A percentile compares a stretch with the other conserved stretches of the same genome.
Evolutionary conservation across 2,329 filamentous ascomycete genomes (phyloP).

Genomic region (Elsinoe arachidis): DNA sequence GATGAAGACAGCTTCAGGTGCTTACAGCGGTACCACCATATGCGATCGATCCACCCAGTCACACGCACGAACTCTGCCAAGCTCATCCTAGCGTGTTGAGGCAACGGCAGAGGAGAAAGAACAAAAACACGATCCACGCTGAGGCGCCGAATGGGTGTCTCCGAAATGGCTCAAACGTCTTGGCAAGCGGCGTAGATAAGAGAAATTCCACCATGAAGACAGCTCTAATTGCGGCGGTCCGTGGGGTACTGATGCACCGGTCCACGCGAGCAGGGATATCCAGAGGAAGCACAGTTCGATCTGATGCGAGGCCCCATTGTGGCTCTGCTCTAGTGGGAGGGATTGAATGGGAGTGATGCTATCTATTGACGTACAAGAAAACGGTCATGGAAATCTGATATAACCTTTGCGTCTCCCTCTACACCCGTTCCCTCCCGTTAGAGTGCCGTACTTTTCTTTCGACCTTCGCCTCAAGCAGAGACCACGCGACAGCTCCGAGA

Average conservation of each 20-base stretch:
- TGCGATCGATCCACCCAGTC: not conserved
- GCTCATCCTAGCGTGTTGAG: constrained; percentile 7
- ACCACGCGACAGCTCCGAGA: constrained; percentile 8
- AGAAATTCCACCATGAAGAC: not conserved
- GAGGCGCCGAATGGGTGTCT: constrained; percentile 7
- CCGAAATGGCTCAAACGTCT: constrained; percentile 9
- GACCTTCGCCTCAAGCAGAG: not conserved
- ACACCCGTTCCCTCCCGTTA: constrained; percentile 16
- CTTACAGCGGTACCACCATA: not conserved
- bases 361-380: constrained; percentile 18
- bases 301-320: not conserved
- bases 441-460: constrained; percentile 5
- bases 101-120: constrained; percentile 9
- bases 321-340: not conserved
- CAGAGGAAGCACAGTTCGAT: not conserved
- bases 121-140: constrained; percentile 11
- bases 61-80: constrained; percentile 1
- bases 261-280: constrained; percentile 9
- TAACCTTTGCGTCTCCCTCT: constrained; percentile 8
- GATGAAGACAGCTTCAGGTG: not conserved
- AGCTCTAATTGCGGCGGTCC: constrained; percentile 1
- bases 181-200: constrained; percentile 12
- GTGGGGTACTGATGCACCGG: not conserved
- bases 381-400: constrained; percentile 7
- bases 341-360: constrained; percentile 13